These are phyloP conservation scores for Tephrocybe rancida DNA, from an alignment of 768 basidiomycete genomes.

Conservation along the genomic window DNA sequence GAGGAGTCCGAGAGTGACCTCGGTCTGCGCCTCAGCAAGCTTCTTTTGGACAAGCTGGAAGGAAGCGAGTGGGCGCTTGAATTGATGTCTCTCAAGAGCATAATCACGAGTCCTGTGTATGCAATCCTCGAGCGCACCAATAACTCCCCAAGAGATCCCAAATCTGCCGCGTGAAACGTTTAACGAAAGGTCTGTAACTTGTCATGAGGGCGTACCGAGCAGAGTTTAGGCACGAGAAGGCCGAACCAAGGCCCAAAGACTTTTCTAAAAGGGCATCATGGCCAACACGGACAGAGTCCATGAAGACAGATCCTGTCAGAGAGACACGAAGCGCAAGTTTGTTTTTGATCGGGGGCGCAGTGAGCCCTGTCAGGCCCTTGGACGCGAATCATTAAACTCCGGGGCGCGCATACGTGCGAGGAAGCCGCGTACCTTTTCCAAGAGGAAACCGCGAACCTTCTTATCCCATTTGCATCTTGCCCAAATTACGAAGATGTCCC, in stretches of 20 bases:
- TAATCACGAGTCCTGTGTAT: slow-evolving; percentile 77
- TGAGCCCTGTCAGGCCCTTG: slow-evolving; percentile 80
- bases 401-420: background rate
- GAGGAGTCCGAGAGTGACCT: slow-evolving; percentile 76
- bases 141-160: slow-evolving; percentile 94
- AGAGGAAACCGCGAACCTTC: slow-evolving; percentile 88
- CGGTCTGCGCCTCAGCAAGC: slow-evolving; percentile 90
- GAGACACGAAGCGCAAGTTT: slow-evolving; percentile 91
- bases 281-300: slow-evolving; percentile 85
- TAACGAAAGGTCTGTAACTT: background rate
- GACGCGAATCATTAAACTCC: background rate
- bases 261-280: slow-evolving; percentile 78
- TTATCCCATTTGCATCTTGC: slow-evolving; percentile 94
- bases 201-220: slow-evolving; percentile 53
- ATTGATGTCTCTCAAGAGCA: slow-evolving; percentile 89
- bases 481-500: slow-evolving; percentile 93
- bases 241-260: slow-evolving; percentile 74
- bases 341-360: slow-evolving; percentile 88
- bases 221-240: slow-evolving; percentile 92
- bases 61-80: slow-evolving; percentile 84
- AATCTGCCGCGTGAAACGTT: slow-evolving; percentile 42
- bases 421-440: too few species aligned
- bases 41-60: slow-evolving; percentile 99
- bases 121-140: slow-evolving; percentile 95
- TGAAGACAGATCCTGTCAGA: slow-evolving; percentile 84